Base-by-base conservation (phyloP, 1,284 basidiomycete genomes). In the Ustilago esculenta region DNA sequence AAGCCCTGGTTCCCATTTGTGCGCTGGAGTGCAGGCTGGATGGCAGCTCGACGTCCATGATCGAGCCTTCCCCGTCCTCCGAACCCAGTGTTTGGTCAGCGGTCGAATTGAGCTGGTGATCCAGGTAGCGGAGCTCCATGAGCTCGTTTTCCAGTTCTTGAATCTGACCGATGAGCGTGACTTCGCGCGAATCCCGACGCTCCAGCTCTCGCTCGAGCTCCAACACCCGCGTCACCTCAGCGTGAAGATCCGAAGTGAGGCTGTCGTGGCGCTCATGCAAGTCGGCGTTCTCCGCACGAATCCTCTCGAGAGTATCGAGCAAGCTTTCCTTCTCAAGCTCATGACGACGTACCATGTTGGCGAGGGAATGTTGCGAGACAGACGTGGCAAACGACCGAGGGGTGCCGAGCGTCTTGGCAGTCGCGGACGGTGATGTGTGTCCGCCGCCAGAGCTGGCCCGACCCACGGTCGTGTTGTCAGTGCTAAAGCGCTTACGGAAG, bases 241-340 rank as follows among this genome's bases (percentile, higher is more conserved):
- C 73, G 39, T 76, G 72, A 33, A 76, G 48, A 39, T 76, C 72
- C n/a, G 64, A 54, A 8, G 68, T 60, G 25, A 75, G 50, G 27
- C 55, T 43, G 11, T 64, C 51, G 45, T 76, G 61, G 14, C 57
- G 53, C n/a, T 51, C 43, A 17, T 67, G 64, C 35, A 75, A 32
- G 8, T 60, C 65, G 18, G 47, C 43, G 8, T 59, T 56, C 47
- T 75, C 73, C 17, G 57, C 52, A 5, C 73, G 60, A 14, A 69
- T 35, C 24, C 69, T 36, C 45, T 76, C 68, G 39, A 76, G 67
- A 21, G 55, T 70, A 37, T 76, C 74, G 21, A 76, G 59, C 45
- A 76, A 27, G 32, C 66, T 70, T 43, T 76, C 72, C 46, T 72
- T 74, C 41, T 76, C 74, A 12, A 76, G 64, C 37, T 72, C 72